phyloP scores from a whole-genome alignment of 306 rosid genomes.

The Benincasa hispida region DNA sequence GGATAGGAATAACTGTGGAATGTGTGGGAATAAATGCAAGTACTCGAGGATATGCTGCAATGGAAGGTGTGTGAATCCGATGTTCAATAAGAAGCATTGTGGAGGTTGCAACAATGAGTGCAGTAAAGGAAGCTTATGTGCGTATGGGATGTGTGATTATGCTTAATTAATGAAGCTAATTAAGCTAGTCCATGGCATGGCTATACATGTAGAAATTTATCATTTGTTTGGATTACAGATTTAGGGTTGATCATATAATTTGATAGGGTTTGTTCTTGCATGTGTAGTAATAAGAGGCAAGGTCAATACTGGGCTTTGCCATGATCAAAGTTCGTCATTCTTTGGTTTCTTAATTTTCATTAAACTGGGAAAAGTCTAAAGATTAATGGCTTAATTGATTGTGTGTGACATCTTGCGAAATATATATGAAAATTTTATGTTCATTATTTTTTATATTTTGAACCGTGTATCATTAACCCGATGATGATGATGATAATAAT shows the following conservation, averaged over 20 bases:
- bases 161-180: constrained; percentile 18
- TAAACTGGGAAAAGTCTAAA: too few species aligned
- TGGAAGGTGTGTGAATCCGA: constrained; percentile 55
- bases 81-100: constrained; percentile 32
- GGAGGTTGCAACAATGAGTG: constrained; percentile 56
- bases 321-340: too few species aligned
- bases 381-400: too few species aligned
- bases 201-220: too few species aligned
- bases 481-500: too few species aligned
- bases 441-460: too few species aligned
- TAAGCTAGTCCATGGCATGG: not conserved
- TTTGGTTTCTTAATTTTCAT: too few species aligned
- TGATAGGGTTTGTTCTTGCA: not conserved
- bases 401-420: too few species aligned
- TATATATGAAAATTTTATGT: too few species aligned
- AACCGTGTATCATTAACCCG: too few species aligned
- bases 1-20: constrained; percentile 43
- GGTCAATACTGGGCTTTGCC: too few species aligned
- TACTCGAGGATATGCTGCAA: constrained; percentile 39
- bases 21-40: constrained; percentile 52
- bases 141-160: constrained; percentile 57
- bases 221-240: not conserved
- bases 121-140: constrained; percentile 20
- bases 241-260: not conserved
- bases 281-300: too few species aligned